Base-by-base conservation (phyloP, 257 asterid genomes). In the Paraleonurus japonicus region DNA sequence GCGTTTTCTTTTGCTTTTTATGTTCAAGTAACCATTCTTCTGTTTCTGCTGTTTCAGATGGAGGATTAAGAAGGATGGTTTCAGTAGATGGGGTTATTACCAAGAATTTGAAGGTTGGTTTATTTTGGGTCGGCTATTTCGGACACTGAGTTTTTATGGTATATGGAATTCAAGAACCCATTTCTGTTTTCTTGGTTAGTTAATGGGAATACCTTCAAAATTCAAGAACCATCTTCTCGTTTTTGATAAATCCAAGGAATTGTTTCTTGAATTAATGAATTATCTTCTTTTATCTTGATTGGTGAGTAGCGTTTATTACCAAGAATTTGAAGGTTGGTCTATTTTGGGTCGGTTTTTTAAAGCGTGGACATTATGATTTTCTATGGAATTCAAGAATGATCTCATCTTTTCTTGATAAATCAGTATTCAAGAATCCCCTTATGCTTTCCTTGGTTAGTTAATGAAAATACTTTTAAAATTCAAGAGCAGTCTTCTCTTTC, bases 51-150 rank as follows among this genome's bases (percentile, higher is more conserved):
- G 55, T 76, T 76, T 61, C 83, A 81, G 86, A 76, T 74, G 70
- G 81, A 51, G 85, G 76, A 77, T 61, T 84, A 27, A 70, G 81
- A 78, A 70, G 74, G 71, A 69, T 59, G 67, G 78, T 51, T 45
- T 72, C 82, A 17, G 61, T 37, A 19, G 83, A 81, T 50, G 78
- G 82, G 47, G 75, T 28, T 68, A 54, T 62, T 69, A 11, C 77
- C 54, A 77, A 62, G 28, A 67, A 47, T 59, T 58, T 65, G 2
- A 76, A 81, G 89, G 87, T 79, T 61, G 6, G 76, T 33, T 17
- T 41, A 54, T 69, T 2, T 48, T 9, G 69, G 22, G 16, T 61
- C 20, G 35, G 65, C 24, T n/a, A 9, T 28, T 8, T 27, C 6
- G 37, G 37, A 8, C 7, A 32, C 37, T 32, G 7, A 10, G 4